Base-by-base conservation (phyloP, 306 rosid species). In the Gastrolobium villosum region DNA sequence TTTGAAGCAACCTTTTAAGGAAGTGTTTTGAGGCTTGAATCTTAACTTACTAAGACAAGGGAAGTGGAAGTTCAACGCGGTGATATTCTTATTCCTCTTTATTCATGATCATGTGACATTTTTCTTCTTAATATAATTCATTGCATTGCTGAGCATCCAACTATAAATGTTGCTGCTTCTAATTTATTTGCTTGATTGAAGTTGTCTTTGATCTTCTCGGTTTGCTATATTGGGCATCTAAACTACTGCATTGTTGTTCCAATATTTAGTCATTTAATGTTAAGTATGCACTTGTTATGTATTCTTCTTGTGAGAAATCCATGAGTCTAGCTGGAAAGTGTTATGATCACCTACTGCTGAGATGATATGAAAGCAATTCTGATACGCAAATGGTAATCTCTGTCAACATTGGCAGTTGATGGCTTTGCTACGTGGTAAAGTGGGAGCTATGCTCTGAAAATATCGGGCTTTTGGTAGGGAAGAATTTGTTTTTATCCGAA, bases 1-100 rank as follows among this genome's bases (percentile, higher is more conserved):
- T 65, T 83, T 89, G 46, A 48, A 59, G 75, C 84, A 63, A 76
- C 68, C 60, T 50, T 73, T 82, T 68, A 30, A 28, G 70, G 64
- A 68, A 78, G 70, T 72, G 70, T 68, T 70, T 56, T 50, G 6
- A 65, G 72, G 35, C 70, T 20, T 49, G 69, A 76, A 77, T 54
- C 68, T 85, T 59, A 50, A 57, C 70, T 61, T 50, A 65, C 77
- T 54, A 62, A 55, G 77, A 78, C 67, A 67, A 41, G 62, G 65
- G 86, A 71, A 46, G 63, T 63, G 56, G 59, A 70, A 26, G 32
- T 63, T 39, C 49, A 35, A 46, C 68, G 31, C 55, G 81, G 70
- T 76, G 43, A 78, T 44, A 61, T 79, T 81, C 62, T 56, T 66
- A 32, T 41, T 72, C 64, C 60, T 70, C 56, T 77, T 77, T 66